Evolutionary conservation across 345 rosid species (phyloP), one percentile per base, ranked within the genome.

Genomic region (Rhodamnia rubescens): DNA sequence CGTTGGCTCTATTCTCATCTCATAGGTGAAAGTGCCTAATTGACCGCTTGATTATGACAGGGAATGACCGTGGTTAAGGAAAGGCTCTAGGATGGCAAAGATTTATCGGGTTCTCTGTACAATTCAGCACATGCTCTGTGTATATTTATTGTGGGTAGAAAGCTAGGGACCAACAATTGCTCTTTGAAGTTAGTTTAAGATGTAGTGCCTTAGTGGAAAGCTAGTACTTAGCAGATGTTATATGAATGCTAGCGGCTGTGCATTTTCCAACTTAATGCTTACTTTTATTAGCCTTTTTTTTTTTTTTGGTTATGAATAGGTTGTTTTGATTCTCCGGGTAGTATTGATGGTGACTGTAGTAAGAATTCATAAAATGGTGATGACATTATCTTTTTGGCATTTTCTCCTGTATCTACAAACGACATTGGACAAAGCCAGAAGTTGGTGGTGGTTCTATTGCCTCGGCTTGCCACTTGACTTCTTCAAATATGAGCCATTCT

Each of bases 61-160:
- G 96, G 92, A 92, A 88, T 89, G 87, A 88, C 86, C 89, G 86
- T 86, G 90, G 91, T 86, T 90, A 90, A 91, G 85, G 88, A 32
- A 32, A 84, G 87, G 87, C 85, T 84, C 69, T 7, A 27, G 83
- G 87, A 84, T 49, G 44, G 44, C 5, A 51, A 51, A 64, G 57
- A 85, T 88, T 84, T 58, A 56, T 57, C 80, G 86, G 85, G 84
- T 84, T 85, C 84, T 27, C 84, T 82, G 29, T 82, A 40, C 56
- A 26, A 42, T 74, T 55, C 82, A 36, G 82, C 58, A 84, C 53
- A 58, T 64, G 84, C 80, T 57, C 20, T 83, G 84, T 83, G 84
- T 83, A 55, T 83, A 83, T 83, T 55, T 83, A 83, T 56, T 56
- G 49, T 27, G 51, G 84, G 58, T 36, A 83, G 84, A 83, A n/a